Conservation (phyloP, 495 filamentous ascomycete species). For the Tricharina praecox region DNA sequence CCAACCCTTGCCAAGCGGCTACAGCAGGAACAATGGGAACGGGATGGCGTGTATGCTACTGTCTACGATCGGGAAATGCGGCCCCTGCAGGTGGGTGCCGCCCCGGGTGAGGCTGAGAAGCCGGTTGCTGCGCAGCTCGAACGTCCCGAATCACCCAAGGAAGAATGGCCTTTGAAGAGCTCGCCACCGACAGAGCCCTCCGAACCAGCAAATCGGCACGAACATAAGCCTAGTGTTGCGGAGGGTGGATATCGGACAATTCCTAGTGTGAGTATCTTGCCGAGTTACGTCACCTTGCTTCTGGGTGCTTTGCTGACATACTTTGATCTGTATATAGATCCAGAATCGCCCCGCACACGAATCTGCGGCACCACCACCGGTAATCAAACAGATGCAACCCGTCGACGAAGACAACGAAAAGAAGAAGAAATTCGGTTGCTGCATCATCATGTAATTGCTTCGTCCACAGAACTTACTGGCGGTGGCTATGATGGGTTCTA, state of each 20-base stretch:
- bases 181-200: conserved; percentile 8
- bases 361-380: not conserved
- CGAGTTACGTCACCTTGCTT: not conserved
- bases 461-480: not conserved
- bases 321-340: no score
- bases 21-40: conserved; percentile 89
- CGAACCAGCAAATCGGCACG: not conserved
- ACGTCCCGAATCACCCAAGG: conserved; percentile 4
- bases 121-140: conserved; percentile 7
- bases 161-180: conserved; percentile 22
- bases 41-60: conserved; percentile 65
- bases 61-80: conserved; percentile 71
- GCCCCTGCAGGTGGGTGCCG: conserved; percentile 40
- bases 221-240: not conserved
- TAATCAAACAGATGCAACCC: not conserved
- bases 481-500: not conserved
- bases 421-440: conserved; percentile 11
- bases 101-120: conserved; percentile 11
- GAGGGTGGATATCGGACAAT: conserved; percentile 23
- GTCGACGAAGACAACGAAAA: conserved; percentile 4
- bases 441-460: conserved; percentile 7
- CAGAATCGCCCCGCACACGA: not conserved
- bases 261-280: conserved; percentile 19
- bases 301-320: no score
- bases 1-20: conserved; percentile 83